Conservation (phyloP, 106 monocot species). For the Dendrobium officinale region DNA sequence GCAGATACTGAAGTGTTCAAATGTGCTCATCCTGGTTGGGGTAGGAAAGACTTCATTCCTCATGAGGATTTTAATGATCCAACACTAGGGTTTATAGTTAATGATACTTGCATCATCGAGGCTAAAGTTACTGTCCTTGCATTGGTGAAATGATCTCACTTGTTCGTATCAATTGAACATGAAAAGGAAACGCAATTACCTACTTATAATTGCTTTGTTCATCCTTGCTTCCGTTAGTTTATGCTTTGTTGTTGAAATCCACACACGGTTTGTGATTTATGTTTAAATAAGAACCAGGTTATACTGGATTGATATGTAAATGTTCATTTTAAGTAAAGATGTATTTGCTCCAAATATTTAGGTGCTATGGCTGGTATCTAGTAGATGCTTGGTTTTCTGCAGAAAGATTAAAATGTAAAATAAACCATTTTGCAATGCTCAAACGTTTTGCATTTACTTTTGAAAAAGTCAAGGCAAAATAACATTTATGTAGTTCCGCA, state of each 20-base stretch:
- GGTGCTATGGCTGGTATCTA: not conserved
- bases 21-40: conserved; percentile 8
- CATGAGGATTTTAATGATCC: not conserved
- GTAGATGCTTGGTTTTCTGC: not conserved
- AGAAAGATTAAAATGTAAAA: not conserved
- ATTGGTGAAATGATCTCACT: conserved; percentile 2
- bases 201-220: not conserved
- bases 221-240: not conserved
- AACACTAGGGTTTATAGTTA: not conserved
- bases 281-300: not conserved
- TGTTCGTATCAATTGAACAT: not conserved
- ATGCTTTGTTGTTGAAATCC: not conserved
- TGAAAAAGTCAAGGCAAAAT: not conserved
- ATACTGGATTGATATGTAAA: not conserved
- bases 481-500: not conserved
- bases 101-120: conserved; percentile 8
- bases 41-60: conserved; percentile 6
- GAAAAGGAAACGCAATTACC: not conserved
- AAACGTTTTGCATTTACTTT: not conserved
- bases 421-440: not conserved
- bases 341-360: not conserved
- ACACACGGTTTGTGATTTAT: not conserved
- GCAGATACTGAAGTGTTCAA: conserved; percentile 13
- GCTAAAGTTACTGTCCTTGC: conserved; percentile 4
- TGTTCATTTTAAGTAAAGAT: not conserved